A percentile compares a stretch with the other conserved stretches of the same genome.
Evolutionary conservation across 805 yeast genomes (phyloP).

Genomic region (Candida orba): DNA sequence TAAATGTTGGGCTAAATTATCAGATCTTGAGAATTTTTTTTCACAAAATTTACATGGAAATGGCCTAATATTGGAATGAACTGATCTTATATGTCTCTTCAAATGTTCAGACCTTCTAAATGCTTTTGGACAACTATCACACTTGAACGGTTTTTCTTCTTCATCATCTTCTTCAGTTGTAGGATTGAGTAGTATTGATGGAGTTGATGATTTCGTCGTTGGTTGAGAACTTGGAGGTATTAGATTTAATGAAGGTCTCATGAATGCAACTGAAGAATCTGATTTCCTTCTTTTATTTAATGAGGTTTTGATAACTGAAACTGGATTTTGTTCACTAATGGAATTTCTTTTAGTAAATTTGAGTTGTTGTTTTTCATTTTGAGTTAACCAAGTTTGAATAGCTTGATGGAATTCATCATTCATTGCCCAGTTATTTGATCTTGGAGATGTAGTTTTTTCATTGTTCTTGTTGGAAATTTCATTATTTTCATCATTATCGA

Average conservation of each 20-base stretch:
- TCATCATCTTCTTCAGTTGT: conserved; percentile 10
- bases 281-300: conserved; percentile 20
- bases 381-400: conserved; percentile 21
- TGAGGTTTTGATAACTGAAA: conserved; percentile 3
- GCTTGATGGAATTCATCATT: conserved; percentile 23
- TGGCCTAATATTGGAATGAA: conserved; percentile 68
- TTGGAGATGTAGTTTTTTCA: background rate
- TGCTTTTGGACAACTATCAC: conserved; percentile 54
- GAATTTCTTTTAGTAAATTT: conserved; percentile 5
- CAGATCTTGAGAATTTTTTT: conserved; percentile 59
- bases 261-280: conserved; percentile 14
- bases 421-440: conserved; percentile 17
- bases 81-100: conserved; percentile 64
- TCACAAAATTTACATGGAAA: conserved; percentile 54
- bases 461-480: background rate
- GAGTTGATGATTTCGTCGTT: conserved; percentile 4
- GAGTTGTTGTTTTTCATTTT: conserved; percentile 12
- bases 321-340: conserved; percentile 1
- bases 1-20: conserved; percentile 59
- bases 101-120: conserved; percentile 73
- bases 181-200: background rate
- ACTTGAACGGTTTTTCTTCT: conserved; percentile 51
- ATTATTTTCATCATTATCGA: conserved; percentile 1
- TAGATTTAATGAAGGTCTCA: conserved; percentile 1
- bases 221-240: conserved; percentile 3